Evolutionary conservation across 2,329 filamentous ascomycete species (phyloP).

Genomic region (Penicillium sp.): DNA sequence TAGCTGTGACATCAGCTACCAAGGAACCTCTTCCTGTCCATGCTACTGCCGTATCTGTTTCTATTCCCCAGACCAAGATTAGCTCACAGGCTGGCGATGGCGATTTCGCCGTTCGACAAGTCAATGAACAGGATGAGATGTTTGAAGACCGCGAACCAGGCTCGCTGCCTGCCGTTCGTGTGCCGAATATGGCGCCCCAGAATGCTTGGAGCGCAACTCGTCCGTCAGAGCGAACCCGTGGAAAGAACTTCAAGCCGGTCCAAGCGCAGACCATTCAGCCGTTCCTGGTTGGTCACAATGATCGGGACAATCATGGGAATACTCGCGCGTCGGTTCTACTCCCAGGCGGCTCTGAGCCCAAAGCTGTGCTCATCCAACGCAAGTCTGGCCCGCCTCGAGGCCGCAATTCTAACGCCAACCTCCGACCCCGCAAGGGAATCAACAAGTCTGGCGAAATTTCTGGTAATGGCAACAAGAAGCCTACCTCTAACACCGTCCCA

Average conservation of each 20-base stretch:
- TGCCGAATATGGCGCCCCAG: conserved; percentile 64
- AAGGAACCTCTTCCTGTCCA: conserved; percentile 65
- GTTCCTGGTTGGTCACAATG: conserved; percentile 42
- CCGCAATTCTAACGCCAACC: conserved; percentile 27
- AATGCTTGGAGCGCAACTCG: conserved; percentile 60
- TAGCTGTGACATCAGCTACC: conserved; percentile 67
- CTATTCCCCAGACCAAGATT: conserved; percentile 56
- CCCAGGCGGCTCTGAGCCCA: conserved; percentile 47
- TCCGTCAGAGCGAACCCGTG: conserved; percentile 35
- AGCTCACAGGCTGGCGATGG: conserved; percentile 43
- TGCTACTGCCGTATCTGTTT: conserved; percentile 65
- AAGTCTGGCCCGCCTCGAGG: conserved; percentile 32
- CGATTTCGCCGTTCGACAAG: conserved; percentile 61
- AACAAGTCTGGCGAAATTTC: conserved; percentile 35
- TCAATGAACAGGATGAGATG: conserved; percentile 76
- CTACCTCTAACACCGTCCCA: neutral
- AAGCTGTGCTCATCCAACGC: conserved; percentile 41
- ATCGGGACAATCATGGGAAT: conserved; percentile 39
- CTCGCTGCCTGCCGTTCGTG: conserved; percentile 67
- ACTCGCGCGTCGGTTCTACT: conserved; percentile 47
- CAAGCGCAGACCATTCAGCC: conserved; percentile 52
- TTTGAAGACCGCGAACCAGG: conserved; percentile 81
- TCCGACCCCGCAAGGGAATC: conserved; percentile 1
- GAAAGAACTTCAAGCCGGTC: conserved; percentile 56
- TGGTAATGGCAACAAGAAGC: conserved; percentile 30